Evolutionary conservation across 208 protist species (phyloP).

Genomic region (Borovskyia barvae): DNA sequence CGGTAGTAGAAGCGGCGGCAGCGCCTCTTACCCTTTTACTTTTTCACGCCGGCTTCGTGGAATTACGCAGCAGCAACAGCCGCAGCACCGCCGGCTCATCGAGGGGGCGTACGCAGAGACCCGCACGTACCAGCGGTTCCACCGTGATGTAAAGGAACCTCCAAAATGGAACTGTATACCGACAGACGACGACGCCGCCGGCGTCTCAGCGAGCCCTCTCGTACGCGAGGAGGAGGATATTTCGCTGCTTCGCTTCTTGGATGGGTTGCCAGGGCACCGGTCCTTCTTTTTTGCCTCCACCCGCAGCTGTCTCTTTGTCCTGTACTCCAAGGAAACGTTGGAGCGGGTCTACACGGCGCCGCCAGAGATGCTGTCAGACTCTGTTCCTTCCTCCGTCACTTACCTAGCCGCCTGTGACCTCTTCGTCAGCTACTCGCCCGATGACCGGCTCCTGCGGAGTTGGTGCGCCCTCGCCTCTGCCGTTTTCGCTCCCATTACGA

Average conservation of each 20-base stretch:
- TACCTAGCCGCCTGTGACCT: constrained; percentile 59
- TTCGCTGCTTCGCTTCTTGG: constrained; percentile 38
- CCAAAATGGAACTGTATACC: no score
- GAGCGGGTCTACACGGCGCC: constrained; percentile 41
- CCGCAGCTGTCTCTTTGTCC: constrained; percentile 33
- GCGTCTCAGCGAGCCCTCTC: no score
- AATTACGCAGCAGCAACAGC: neutral
- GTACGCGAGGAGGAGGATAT: constrained; percentile 26
- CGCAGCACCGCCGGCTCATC: neutral
- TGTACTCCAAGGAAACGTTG: constrained; percentile 53
- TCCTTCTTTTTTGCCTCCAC: constrained; percentile 55
- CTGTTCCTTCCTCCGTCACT: constrained; percentile 32
- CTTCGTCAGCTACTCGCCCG: constrained; percentile 49
- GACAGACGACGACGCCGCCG: neutral
- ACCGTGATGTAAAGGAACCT: neutral
- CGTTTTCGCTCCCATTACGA: constrained; percentile 19
- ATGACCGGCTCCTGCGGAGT: constrained; percentile 45
- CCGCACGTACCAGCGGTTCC: constrained; percentile 9
- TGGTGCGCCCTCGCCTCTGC: constrained; percentile 36
- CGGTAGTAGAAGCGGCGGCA: constrained; percentile 10
- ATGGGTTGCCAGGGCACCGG: constrained; percentile 50
- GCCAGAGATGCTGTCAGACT: constrained; percentile 31
- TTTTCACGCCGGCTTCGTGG: constrained; percentile 33
- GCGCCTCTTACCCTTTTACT: constrained; percentile 39
- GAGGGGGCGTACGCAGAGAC: neutral